phyloP scores from a whole-genome alignment of 768 basidiomycete species.

The Pleurotus platypus region DNA sequence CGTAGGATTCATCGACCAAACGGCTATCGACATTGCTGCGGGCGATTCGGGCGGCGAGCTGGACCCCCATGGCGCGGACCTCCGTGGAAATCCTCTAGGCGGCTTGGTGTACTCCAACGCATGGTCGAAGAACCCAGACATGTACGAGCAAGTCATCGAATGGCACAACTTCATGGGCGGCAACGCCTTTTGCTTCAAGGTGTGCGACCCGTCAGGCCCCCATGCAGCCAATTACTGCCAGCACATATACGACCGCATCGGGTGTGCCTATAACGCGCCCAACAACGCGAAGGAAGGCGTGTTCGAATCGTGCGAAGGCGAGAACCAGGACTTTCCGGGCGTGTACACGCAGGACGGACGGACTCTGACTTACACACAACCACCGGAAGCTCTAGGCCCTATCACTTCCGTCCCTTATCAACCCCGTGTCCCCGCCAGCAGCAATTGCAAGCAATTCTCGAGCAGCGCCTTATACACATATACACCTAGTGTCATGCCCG shows the following conservation, averaged over 20 bases:
- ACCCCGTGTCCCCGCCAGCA: constrained; percentile 33
- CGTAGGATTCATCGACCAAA: constrained; percentile 57
- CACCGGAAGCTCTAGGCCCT: constrained; percentile 36
- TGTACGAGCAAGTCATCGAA: constrained; percentile 41
- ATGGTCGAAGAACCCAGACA: constrained; percentile 17
- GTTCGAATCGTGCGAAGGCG: constrained; percentile 33
- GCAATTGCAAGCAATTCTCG: constrained; percentile 29
- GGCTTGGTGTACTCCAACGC: constrained; percentile 66
- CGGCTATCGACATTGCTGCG: constrained; percentile 39
- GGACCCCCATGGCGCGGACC: constrained; percentile 60
- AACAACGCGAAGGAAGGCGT: constrained; percentile 41
- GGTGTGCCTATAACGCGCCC: constrained; percentile 58
- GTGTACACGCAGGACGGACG: constrained; percentile 18
- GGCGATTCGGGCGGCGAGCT: constrained; percentile 67
- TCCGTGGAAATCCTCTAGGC: constrained; percentile 45
- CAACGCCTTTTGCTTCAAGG: constrained; percentile 50
- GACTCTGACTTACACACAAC: constrained; percentile 40
- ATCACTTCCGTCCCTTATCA: constrained; percentile 40
- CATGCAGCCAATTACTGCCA: constrained; percentile 45
- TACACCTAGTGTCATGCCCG: background rate
- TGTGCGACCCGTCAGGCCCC: constrained; percentile 47
- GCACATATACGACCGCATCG: constrained; percentile 61
- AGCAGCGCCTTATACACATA: constrained; percentile 25
- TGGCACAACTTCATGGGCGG: constrained; percentile 63
- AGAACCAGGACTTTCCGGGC: constrained; percentile 15